Percentiles rank a stretch among this genome's conserved stretches.
phyloP scores from a whole-genome alignment of 129 eudicot genomes.

The Chrysanthemum makinoi region DNA sequence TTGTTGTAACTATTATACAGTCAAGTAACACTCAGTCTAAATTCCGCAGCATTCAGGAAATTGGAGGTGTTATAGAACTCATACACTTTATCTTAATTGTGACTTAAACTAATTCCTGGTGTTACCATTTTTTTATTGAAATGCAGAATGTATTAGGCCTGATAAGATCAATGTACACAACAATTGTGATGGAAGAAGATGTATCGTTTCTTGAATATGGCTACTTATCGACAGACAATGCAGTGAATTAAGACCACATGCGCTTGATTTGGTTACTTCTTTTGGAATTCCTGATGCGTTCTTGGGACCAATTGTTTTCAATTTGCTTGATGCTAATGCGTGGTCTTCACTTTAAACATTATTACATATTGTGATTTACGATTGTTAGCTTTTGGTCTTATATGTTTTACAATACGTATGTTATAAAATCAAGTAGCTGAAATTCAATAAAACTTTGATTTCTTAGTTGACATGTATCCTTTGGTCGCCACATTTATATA shows the following conservation, averaged over 20 bases:
- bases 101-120: no score
- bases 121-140: no score
- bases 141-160: not conserved
- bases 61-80: no score
- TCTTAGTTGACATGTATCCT: no score
- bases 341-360: not conserved
- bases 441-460: no score
- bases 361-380: not conserved
- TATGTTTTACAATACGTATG: no score
- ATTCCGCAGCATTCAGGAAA: no score
- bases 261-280: not conserved
- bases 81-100: no score
- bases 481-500: no score
- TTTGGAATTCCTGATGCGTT: not conserved
- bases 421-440: no score
- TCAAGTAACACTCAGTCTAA: no score
- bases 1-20: no score
- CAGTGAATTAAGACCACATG: not conserved
- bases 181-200: conserved; percentile 1
- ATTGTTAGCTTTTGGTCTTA: not conserved
- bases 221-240: not conserved
- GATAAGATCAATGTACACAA: not conserved
- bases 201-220: not conserved
- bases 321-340: not conserved
- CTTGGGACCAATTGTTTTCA: not conserved